These are phyloP conservation scores for Macrolepiota fuliginosa DNA, from an alignment of 768 basidiomycete genomes.

Conservation along the genomic window DNA sequence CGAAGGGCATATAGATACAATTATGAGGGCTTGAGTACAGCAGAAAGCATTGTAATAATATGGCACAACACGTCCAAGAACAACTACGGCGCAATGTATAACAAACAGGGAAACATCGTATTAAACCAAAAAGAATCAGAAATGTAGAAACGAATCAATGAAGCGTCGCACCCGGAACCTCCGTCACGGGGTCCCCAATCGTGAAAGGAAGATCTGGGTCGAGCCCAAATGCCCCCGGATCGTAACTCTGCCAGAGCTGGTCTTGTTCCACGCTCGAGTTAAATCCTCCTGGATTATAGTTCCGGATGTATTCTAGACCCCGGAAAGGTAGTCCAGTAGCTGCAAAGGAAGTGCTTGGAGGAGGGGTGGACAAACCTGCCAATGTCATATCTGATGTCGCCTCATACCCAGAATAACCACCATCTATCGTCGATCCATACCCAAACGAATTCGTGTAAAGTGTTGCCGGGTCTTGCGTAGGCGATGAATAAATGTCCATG, in stretches of 20 bases:
- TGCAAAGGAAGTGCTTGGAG: conserved; percentile 63
- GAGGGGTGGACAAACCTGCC: conserved; percentile 50
- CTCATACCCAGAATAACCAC: conserved; percentile 37
- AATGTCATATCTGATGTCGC: conserved; percentile 37
- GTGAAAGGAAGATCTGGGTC: conserved; percentile 80
- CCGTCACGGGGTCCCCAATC: conserved; percentile 40
- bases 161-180: conserved; percentile 30
- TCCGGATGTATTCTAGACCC: conserved; percentile 81
- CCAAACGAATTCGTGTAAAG: conserved; percentile 46
- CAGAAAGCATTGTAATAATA: not conserved
- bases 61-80: conserved; percentile 11
- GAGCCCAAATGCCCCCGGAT: conserved; percentile 68
- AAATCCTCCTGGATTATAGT: conserved; percentile 56
- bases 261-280: conserved; percentile 42
- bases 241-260: conserved; percentile 62
- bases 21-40: conserved; percentile 1
- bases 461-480: conserved; percentile 37
- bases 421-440: conserved; percentile 39
- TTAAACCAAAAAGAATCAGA: conserved; percentile 8
- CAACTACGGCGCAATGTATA: conserved; percentile 1
- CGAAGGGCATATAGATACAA: conserved; percentile 5
- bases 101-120: conserved; percentile 7
- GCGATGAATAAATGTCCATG: conserved; percentile 43
- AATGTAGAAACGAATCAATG: conserved; percentile 18
- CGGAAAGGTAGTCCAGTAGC: conserved; percentile 79